These are phyloP conservation scores for Annona cherimola DNA, from an alignment of 164 flowering plant species.

Conservation along the genomic window DNA sequence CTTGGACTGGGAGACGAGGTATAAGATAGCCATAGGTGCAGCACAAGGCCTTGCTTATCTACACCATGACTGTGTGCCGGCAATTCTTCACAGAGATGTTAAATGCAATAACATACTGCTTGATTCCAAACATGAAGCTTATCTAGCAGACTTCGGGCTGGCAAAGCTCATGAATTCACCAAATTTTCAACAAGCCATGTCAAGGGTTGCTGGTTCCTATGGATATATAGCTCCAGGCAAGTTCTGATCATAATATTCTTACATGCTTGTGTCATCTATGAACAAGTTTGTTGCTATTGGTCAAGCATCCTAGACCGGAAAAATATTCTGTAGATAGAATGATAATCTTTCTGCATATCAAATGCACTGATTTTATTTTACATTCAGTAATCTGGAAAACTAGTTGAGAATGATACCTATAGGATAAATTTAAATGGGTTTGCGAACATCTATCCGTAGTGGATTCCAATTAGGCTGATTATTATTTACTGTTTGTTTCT, in stretches of 20 bases:
- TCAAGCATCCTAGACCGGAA: too few species aligned
- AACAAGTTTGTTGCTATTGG: background rate
- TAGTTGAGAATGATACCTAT: too few species aligned
- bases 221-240: constrained; percentile 88
- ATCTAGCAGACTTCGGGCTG: constrained; percentile 73
- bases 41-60: constrained; percentile 85
- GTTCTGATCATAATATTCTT: constrained; percentile 8
- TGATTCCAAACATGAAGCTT: constrained; percentile 67
- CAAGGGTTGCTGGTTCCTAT: constrained; percentile 78
- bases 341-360: too few species aligned
- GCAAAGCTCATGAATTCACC: constrained; percentile 71
- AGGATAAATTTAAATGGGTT: too few species aligned
- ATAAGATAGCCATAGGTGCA: constrained; percentile 70
- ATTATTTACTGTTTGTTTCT: too few species aligned
- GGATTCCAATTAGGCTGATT: too few species aligned
- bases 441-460: too few species aligned
- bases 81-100: constrained; percentile 77
- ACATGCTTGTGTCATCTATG: background rate
- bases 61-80: constrained; percentile 75
- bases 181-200: constrained; percentile 57
- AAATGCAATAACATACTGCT: constrained; percentile 80
- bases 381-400: too few species aligned
- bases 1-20: constrained; percentile 80
- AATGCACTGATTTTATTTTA: too few species aligned
- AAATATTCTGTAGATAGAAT: too few species aligned